Evolutionary conservation across 495 filamentous ascomycete species (phyloP).

Genomic region (Ascobolus immersus): DNA sequence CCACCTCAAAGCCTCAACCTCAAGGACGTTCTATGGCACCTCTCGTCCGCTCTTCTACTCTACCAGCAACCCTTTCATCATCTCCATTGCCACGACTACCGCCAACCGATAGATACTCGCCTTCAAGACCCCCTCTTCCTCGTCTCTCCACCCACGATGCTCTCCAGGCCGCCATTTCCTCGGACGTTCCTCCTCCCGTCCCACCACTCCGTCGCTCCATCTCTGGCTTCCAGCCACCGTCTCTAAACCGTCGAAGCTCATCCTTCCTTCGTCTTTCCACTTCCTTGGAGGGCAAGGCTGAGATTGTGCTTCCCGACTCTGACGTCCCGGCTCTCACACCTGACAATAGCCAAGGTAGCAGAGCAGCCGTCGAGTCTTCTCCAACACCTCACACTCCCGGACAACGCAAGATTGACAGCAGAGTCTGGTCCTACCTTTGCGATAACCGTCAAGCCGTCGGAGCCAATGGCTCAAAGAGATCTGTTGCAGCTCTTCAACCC

Average conservation of each 20-base stretch:
- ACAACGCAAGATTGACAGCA: too few relatives aligned
- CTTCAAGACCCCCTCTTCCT: not conserved
- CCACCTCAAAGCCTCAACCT: too few relatives aligned
- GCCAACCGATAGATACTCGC: not conserved
- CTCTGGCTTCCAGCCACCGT: constrained; percentile 2
- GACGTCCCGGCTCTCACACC: too few relatives aligned
- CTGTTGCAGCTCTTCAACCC: too few relatives aligned
- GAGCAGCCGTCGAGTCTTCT: constrained; percentile 4
- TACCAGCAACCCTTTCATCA: not conserved
- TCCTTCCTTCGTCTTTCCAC: constrained; percentile 14
- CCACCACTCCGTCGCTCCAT: not conserved
- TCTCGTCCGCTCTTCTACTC: not conserved
- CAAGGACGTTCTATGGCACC: too few relatives aligned
- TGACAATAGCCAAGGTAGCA: too few relatives aligned
- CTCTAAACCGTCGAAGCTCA: constrained; percentile 8
- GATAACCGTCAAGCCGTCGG: too few relatives aligned
- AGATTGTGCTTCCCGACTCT: constrained; percentile 14
- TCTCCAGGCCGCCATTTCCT: not conserved
- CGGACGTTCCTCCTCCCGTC: not conserved
- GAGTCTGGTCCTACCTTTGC: too few relatives aligned
- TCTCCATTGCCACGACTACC: constrained; percentile 5
- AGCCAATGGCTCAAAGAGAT: too few relatives aligned
- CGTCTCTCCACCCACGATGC: not conserved
- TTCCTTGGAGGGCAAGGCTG: constrained; percentile 14
- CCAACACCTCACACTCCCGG: constrained; percentile 3